These are phyloP conservation scores for Pisolithus marmoratus DNA, from an alignment of 768 basidiomycete genomes.

Conservation along the genomic window DNA sequence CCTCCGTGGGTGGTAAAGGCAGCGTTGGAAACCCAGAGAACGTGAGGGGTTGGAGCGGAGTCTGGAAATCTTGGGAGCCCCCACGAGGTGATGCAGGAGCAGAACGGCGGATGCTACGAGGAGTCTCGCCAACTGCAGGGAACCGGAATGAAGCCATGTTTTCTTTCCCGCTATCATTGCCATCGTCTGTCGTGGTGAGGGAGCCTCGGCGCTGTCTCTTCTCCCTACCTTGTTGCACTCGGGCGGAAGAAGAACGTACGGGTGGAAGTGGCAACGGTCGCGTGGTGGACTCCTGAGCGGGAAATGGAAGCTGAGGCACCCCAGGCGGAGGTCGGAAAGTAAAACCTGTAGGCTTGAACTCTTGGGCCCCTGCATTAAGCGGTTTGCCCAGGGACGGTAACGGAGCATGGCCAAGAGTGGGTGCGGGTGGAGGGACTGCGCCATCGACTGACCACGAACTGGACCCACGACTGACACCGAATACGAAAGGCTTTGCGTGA, in stretches of 20 bases:
- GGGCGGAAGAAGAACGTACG: conserved; percentile 16
- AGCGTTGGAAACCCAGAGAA: conserved; percentile 55
- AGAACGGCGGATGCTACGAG: conserved; percentile 42
- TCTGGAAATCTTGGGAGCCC: conserved; percentile 17
- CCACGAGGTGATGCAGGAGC: conserved; percentile 36
- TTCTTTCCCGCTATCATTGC: conserved; percentile 48
- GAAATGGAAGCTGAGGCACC: conserved; percentile 49
- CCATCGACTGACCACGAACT: conserved; percentile 29
- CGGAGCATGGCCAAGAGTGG: conserved; percentile 31
- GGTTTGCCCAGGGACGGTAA: conserved; percentile 52
- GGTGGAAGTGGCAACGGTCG: conserved; percentile 39
- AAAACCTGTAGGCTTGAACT: conserved; percentile 76
- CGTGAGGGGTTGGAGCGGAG: conserved; percentile 44
- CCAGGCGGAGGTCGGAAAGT: conserved; percentile 71
- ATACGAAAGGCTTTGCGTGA: conserved; percentile 79
- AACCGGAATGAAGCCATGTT: conserved; percentile 75
- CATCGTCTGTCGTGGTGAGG: conserved; percentile 27
- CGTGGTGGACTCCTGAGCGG: conserved; percentile 21
- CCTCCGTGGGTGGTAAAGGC: conserved; percentile 20
- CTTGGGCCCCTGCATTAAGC: conserved; percentile 74
- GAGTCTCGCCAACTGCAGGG: conserved; percentile 50
- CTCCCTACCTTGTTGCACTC: conserved; percentile 63
- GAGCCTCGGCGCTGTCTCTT: conserved; percentile 67
- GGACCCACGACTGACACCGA: conserved; percentile 43
- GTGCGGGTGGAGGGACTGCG: conserved; percentile 32